Evolutionary conservation across 2,329 filamentous ascomycete genomes (phyloP), one percentile per base, ranked within the genome.

Genomic region (Xylariales sp.): DNA sequence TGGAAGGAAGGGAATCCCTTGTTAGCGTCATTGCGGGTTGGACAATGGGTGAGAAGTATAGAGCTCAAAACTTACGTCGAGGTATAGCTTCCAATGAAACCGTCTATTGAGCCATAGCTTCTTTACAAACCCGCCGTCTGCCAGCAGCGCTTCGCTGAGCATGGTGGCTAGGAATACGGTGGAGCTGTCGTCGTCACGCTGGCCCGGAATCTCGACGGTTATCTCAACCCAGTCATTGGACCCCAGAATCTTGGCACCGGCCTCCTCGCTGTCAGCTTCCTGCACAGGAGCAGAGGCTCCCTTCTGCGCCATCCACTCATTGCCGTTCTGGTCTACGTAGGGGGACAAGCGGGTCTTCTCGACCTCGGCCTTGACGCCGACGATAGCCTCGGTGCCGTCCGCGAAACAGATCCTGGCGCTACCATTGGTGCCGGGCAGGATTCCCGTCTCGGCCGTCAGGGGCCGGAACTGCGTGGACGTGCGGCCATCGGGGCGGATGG

Each of bases 81-180:
- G 76, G 64, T 91, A 97, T 40, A 98, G 62, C 65, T 90, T 88
- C 93, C 93, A 98, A 70, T 97, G 91, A 72, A 91, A 98, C 30
- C 90, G 77, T 42, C 73, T 68, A 66, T 96, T 97, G 60, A 98
- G 96, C 62, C 82, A 85, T 55, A 98, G 63, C 54, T 83, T 78
- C 60, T 78, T 80, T 46, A 75, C 74, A 59, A 87, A 76, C 54
- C 74, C 73, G 15, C 81, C 83, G 61, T 81, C 84, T 21, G 80
- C 82, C 42, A 93, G 72, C 63, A 98, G 61, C 40, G 88, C 87
- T 72, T 98, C 93, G 40, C 78, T 80, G 62, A 97, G 71, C 86
- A 97, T 93, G 49, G 87, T 83, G 1, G 82, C 80, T 56, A 97
- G 65, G 57, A 95, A 96, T 15, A 95, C 81, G 4, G 90, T 91